phyloP scores from a whole-genome alignment of 306 rosid genomes.

The Acacia acuminata region DNA sequence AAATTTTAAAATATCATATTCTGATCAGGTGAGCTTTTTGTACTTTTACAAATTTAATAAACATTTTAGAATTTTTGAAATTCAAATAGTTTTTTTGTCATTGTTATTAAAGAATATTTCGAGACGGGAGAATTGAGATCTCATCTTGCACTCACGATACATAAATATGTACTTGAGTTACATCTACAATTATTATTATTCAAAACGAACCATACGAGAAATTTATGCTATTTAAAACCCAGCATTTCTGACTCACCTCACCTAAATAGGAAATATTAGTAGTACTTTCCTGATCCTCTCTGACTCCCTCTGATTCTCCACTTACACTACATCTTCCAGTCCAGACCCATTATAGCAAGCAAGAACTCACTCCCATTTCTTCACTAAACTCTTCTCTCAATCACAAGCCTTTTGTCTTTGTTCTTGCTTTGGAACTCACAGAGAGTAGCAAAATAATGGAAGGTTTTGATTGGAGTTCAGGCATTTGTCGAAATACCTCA shows the following conservation, averaged over 20 bases:
- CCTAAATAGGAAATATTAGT: conserved; percentile 22
- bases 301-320: conserved; percentile 25
- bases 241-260: conserved; percentile 17
- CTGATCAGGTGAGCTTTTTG: no score
- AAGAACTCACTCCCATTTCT: conserved; percentile 30
- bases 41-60: no score
- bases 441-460: conserved; percentile 38
- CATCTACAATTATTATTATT: no score
- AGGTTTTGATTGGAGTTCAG: conserved; percentile 22
- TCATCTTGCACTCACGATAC: not conserved
- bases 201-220: not conserved
- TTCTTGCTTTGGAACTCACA: conserved; percentile 17
- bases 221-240: conserved; percentile 15
- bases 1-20: no score
- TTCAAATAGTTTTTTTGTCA: no score
- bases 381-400: conserved; percentile 18
- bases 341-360: conserved; percentile 36
- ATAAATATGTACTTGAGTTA: not conserved
- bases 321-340: conserved; percentile 18
- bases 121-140: not conserved
- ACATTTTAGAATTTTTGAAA: no score
- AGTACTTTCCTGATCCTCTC: conserved; percentile 21
- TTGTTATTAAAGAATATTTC: not conserved
- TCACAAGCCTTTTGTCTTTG: not conserved
- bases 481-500: not conserved